Base-by-base conservation (phyloP, 169 alveolate genomes). In the Plasmodium vinckei region DNA sequence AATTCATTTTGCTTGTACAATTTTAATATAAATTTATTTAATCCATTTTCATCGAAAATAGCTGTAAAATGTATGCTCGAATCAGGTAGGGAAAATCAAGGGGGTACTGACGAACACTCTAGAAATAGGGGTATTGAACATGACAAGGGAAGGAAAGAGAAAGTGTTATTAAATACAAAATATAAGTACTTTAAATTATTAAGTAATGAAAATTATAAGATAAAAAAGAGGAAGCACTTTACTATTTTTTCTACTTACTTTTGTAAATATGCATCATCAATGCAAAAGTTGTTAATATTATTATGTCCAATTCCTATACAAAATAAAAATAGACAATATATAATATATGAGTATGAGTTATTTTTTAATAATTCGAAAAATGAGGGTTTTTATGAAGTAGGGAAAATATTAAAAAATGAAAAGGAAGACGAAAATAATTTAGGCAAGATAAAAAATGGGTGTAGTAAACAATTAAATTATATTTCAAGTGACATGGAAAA, bases 31-130 rank as follows among this genome's bases (percentile, higher is more conserved):
- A 65, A 82, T 65, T 15, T 82, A 10, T 82, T 82, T 23, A 82
- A 82, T 42, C 90, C 90, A 23, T 67, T 82, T n/a, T 54, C 53
- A 15, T 82, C 84, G 17, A 82, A 67, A n/a, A 33, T 82, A 25
- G 9, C 13, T 25, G 71, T 82, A 54, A 65, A 67, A 54, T 82
- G 90, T 56, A 57, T 27, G 15, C 6, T 82, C 7, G 56, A 60
- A 59, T 17, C 39, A 33, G 53, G 10, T 5, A 60, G 39, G 5
- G 39, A 51, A 39, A 25, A 17, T 7, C 19, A 15, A 1, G 10
- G 25, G 19, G 0, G 5, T 39, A 7, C 42, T 42, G 15, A 39
- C 7, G 17, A 12, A 10, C 1, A 0, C 12, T 4, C n/a, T 1
- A 17, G 21, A 15, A 17, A 46, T 2, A 61, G 42, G 7, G 23